These are phyloP conservation scores for Camelina hispida DNA, from an alignment of 345 rosid species.

Conservation along the genomic window DNA sequence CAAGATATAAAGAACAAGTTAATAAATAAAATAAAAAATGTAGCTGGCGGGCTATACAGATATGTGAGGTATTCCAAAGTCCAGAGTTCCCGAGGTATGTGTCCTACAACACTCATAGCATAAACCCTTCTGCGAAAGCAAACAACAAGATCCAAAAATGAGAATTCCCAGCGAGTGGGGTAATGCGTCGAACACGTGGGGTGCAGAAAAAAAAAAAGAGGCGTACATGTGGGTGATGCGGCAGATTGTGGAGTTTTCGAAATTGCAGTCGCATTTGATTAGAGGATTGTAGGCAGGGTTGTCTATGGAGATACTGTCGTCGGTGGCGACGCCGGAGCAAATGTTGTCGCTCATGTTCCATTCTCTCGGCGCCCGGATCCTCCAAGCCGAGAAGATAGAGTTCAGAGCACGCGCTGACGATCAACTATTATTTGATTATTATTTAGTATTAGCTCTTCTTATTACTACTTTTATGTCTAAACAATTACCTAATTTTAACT, in stretches of 20 bases:
- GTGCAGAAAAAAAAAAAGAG: slow-evolving; percentile 6
- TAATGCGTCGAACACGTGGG: too few relatives aligned
- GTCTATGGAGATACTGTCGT: neutral
- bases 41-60: slow-evolving; percentile 23
- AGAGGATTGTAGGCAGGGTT: slow-evolving; percentile 50
- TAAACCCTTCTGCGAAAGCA: slow-evolving; percentile 44
- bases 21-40: too few relatives aligned
- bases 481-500: too few relatives aligned
- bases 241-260: slow-evolving; percentile 40
- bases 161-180: neutral
- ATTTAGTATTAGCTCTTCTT: too few relatives aligned
- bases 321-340: slow-evolving; percentile 58
- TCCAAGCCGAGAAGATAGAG: slow-evolving; percentile 41
- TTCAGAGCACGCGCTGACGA: slow-evolving; percentile 33
- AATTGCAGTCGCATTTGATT: slow-evolving; percentile 61
- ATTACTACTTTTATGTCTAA: too few relatives aligned
- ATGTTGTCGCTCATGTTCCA: slow-evolving; percentile 66
- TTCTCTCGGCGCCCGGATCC: neutral
- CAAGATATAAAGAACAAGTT: neutral
- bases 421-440: too few relatives aligned
- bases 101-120: slow-evolving; percentile 29
- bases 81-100: slow-evolving; percentile 46
- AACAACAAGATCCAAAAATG: neutral
- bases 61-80: slow-evolving; percentile 41
- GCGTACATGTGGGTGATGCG: slow-evolving; percentile 43